phyloP scores from a whole-genome alignment of 1,284 basidiomycete genomes.

The Melampsora americana region DNA sequence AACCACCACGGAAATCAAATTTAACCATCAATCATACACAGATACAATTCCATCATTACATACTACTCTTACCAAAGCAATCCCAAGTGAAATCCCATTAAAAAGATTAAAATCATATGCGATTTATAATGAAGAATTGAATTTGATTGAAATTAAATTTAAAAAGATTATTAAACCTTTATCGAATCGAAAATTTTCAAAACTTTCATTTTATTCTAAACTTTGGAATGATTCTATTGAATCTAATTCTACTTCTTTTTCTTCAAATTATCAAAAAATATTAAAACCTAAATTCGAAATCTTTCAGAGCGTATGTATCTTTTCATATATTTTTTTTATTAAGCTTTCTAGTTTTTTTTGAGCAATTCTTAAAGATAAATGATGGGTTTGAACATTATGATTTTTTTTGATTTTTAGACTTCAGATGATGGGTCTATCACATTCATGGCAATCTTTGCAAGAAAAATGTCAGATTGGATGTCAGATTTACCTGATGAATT shows the following conservation, averaged over 20 bases:
- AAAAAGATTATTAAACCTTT: neutral
- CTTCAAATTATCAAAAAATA: neutral
- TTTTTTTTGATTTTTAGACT: conserved; percentile 10
- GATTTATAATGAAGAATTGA: conserved; percentile 9
- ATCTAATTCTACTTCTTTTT: neutral
- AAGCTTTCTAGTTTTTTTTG: neutral
- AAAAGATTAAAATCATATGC: neutral
- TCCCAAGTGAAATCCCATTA: conserved; percentile 23
- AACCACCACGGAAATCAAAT: conserved; percentile 14
- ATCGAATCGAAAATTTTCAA: neutral
- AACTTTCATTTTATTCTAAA: neutral
- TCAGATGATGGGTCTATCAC: conserved; percentile 34
- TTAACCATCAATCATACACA: conserved; percentile 17
- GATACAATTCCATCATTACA: conserved; percentile 24
- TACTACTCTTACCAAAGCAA: conserved; percentile 39
- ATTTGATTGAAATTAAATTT: neutral
- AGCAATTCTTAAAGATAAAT: neutral
- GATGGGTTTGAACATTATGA: neutral
- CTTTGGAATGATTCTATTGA: neutral
- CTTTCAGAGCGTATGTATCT: conserved; percentile 33
- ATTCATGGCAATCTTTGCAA: conserved; percentile 25
- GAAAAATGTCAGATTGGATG: conserved; percentile 40
- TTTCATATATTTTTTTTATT: neutral
- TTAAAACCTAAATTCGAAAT: conserved; percentile 22
- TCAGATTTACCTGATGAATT: conserved; percentile 39